Percentiles rank a stretch among this genome's conserved stretches.
These are phyloP conservation scores for Suhomyces atakaporum DNA, from an alignment of 1,139 yeast species.

Conservation along the genomic window DNA sequence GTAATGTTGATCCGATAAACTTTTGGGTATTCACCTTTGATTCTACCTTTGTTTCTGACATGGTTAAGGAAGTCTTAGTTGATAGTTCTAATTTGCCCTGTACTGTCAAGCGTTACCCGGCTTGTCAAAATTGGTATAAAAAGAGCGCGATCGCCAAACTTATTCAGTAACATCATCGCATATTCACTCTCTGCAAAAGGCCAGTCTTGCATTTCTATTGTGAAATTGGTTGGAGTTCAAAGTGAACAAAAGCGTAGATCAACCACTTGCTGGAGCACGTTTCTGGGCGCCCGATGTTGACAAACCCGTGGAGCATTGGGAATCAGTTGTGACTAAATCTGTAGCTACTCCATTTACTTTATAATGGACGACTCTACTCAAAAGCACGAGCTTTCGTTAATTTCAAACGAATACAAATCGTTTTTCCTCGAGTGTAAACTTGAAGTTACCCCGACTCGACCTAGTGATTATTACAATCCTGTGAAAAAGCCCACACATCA, in stretches of 20 bases:
- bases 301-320: conserved; percentile 51
- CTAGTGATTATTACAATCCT: conserved; percentile 3
- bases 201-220: conserved; percentile 21
- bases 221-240: conserved; percentile 23
- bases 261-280: conserved; percentile 47
- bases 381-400: conserved; percentile 26
- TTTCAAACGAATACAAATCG: conserved; percentile 29
- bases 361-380: conserved; percentile 18
- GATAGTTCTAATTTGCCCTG: neutral
- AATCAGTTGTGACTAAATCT: conserved; percentile 56
- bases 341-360: conserved; percentile 1
- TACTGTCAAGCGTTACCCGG: conserved; percentile 9
- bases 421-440: conserved; percentile 30
- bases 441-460: conserved; percentile 2
- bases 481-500: conserved; percentile 7
- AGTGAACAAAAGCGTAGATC: conserved; percentile 43
- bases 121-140: conserved; percentile 1
- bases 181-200: conserved; percentile 39
- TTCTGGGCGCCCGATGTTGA: conserved; percentile 63
- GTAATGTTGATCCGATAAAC: conserved; percentile 38
- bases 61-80: conserved; percentile 8
- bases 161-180: conserved; percentile 47
- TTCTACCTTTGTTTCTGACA: neutral
- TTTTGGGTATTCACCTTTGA: conserved; percentile 18
- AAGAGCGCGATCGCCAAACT: conserved; percentile 2